Evolutionary conservation across 768 basidiomycete species (phyloP), one percentile per base, ranked within the genome.

Genomic region (Russula virescens): DNA sequence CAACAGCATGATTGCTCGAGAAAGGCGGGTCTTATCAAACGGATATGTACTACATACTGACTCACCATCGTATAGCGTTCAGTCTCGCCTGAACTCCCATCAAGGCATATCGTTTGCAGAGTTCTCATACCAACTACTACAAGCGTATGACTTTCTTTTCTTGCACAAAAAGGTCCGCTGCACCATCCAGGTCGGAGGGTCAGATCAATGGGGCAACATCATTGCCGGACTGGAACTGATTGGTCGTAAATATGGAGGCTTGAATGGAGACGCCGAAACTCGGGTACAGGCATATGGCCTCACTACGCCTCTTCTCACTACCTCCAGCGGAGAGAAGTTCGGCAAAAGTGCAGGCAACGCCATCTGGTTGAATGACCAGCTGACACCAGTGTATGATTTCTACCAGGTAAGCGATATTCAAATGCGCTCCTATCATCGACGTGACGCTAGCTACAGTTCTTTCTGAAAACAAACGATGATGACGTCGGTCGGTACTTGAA

Each of bases 121-220:
- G 72, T 98, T 99, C 75, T 86, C 91, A 4, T 99, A 99, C 73
- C 97, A 99, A 70, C 84, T 99, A 25, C 81, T 99, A 28, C 97
- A 99, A 76, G 97, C 94, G 13, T 91, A 94, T 75, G 97, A 99
- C 75, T 99, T 97, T 75, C 82, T 88, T 67, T 78, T 86, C 68
- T 80, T 99, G 10, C 76, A 89, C 71, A 78, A 79, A 66, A 72
- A 80, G 23, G 78, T 82, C 56, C 79, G 78, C 5, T 98, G 96
- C 73, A 82, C 83, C 16, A 82, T 97, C 47, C 97, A 99, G 74
- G 76, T 98, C 46, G 97, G 97, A 53, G 97, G 97, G 11, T 95
- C 94, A 0, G 97, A 99, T 73, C 97, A 99, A 73, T 97, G 94
- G 91, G 97, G 97, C 18, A 99, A 99, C 71, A 98, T 99, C 66